Base-by-base conservation (phyloP, 768 basidiomycete genomes). In the Lepiota venenata region DNA sequence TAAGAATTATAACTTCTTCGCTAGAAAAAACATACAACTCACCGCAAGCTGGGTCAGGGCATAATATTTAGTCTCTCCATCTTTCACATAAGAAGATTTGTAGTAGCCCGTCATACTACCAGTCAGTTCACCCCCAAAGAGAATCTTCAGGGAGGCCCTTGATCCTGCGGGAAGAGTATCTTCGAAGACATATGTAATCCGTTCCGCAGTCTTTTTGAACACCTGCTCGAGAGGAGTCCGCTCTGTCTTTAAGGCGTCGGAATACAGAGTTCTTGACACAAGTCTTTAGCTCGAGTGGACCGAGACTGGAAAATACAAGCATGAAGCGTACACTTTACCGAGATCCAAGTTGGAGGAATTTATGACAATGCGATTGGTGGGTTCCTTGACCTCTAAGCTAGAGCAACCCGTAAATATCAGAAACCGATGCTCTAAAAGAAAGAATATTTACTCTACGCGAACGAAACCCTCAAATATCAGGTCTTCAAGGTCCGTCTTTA, bases 1-100 rank as follows among this genome's bases (percentile, higher is more conserved):
- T 49, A 14, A 2, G 36, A 39, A 8, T 39, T 12, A n/a, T 14
- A 51, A 50, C 12, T 25, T 40, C 42, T 44, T 15, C 15, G 32
- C 12, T 47, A 42, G 22, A 3, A 50, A n/a, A 25, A 22, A 49
- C 44, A 40, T 46, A 11, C 9, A 15, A 55, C 64, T 39, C 55
- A 84, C 88, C 75, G 88, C 92, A 60, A 94, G 96, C 71, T 98
- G 95, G 35, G 96, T 97, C 49, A 98, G 73, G 27, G 87, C 78
- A 64, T 90, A 89, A 56, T 79, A 74, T 63, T 81, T 81, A 59
- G 79, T 81, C 60, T 82, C 78, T 29, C 84, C 85, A 45, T 84
- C 79, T 39, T 80, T 66, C 64, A 87, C 81, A 66, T 78, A 85
- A 10, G 78, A 69, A 25, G 86, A 83, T 58, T 80, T 80, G 73